phyloP scores from a whole-genome alignment of 2,329 filamentous ascomycete species.

The Monosporascus sp. region DNA sequence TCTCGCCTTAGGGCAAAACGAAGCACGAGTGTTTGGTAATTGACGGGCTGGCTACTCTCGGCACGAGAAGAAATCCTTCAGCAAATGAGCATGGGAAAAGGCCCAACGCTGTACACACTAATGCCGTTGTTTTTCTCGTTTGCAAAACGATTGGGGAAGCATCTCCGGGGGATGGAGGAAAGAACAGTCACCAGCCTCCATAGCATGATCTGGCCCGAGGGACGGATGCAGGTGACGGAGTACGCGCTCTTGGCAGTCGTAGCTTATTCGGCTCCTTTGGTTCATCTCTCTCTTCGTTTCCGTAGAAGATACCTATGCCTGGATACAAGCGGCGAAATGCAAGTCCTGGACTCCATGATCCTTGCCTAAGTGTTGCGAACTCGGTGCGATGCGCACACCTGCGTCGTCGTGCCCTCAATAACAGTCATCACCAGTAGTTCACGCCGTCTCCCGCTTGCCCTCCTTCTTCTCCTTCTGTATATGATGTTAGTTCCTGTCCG shows the following conservation, averaged over 20 bases:
- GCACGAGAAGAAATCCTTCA: conserved; percentile 46
- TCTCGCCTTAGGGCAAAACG: conserved; percentile 27
- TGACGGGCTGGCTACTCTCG: conserved; percentile 38
- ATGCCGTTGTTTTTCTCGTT: conserved; percentile 30
- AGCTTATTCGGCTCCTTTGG: conserved; percentile 21
- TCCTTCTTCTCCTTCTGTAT: conserved; percentile 87
- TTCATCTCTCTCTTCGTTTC: conserved; percentile 22
- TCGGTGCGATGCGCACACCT: conserved; percentile 25
- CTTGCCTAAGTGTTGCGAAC: conserved; percentile 25
- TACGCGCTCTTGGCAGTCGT: conserved; percentile 15
- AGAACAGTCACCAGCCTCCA: not conserved
- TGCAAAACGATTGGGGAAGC: conserved; percentile 1
- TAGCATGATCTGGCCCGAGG: not conserved
- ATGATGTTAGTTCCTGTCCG: conserved; percentile 10
- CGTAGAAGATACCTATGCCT: conserved; percentile 21
- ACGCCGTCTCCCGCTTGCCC: conserved; percentile 87
- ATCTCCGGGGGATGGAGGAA: too few species aligned
- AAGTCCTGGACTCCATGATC: conserved; percentile 31
- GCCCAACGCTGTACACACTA: conserved; percentile 46
- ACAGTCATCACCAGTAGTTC: conserved; percentile 16
- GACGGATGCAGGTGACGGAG: not conserved
- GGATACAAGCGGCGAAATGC: conserved; percentile 25
- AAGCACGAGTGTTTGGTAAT: conserved; percentile 64
- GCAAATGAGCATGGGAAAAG: conserved; percentile 35
- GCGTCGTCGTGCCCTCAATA: conserved; percentile 20